Evolutionary conservation across 2,329 filamentous ascomycete genomes (phyloP), one percentile per base, ranked within the genome.

Genomic region (Hawksworthiomyces lignivorus): DNA sequence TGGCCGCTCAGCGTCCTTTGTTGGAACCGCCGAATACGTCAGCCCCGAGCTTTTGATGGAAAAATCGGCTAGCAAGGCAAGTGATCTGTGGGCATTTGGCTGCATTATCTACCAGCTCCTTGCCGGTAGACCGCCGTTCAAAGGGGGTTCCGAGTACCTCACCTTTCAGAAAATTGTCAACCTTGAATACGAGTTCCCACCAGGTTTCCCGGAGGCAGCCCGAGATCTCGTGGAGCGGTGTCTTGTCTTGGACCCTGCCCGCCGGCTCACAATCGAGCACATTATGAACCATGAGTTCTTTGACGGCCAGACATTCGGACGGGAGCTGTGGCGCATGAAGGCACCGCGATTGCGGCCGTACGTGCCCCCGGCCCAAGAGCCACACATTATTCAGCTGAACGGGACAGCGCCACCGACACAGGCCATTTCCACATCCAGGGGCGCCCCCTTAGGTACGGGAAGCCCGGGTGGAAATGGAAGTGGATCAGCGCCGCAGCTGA

Each of bases 81-180:
- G 92, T 61, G 92, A 98, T 63, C 64, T 98, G 37, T 98, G 92
- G 92, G 92, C 92, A 3, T 98, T 94, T 67, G 92, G 92, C 9
- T 98, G 92, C 66, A 98, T 98, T 53, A 80, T 98, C 49, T 98
- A 94, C 61, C 92, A 98, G 62, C 75, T 98, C 20, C 70, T 98
- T 26, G 85, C 86, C n/a, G 92, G 92, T n/a, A 74, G 92, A 46
- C 92, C 92, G 6, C 92, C 92, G 0, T 98, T 98, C 70, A 98
- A 98, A 61, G 92, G 85, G 30, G 84, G 75, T 12, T 96, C 94
- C 52, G 92, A 98, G 59, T 98, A 97, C 56, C 74, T 92, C 57
- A 98, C 92, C 0, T 98, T 98, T 58, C 92, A 98, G 61, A 98
- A 97, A 64, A 98, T 98, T 57, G 87, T 98, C 40, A 83, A 77